Base-by-base conservation (phyloP, 345 rosid species). In the Aegle marmelos region DNA sequence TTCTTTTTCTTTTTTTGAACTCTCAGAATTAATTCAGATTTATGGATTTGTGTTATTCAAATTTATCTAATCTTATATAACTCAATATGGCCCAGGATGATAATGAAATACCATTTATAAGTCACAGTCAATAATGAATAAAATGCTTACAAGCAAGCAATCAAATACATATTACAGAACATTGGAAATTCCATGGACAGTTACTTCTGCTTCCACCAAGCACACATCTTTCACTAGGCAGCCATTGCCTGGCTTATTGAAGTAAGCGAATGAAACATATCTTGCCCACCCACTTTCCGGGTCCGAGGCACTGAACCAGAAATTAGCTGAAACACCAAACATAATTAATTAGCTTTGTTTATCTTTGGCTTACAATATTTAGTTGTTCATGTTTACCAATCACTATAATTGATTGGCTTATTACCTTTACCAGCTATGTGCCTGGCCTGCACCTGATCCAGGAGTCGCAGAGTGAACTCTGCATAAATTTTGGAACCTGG, bases 161-260 rank as follows among this genome's bases (percentile, higher is more conserved):
- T 19, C 57, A 53, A 5, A 53, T 53, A 53, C 31, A 31, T 31
- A 9, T 70, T 76, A 79, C 37, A 81, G 25, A 16, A 81, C 57
- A 72, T 19, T 37, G 22, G 78, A 79, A 59, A 80, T 63, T 61
- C 86, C 89, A 13, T 67, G 82, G 41, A 86, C 69, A 0, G 71
- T 80, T 45, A 87, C 85, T 70, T 83, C 87, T 28, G 86, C 88
- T 54, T 85, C 85, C 63, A 87, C 85, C 16, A 73, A 0, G 78
- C 88, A 82, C 4, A 24, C 60, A 67, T 83, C 88, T 48, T 73
- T 72, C 70, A 74, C 73, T 45, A 83, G 75, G 41, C 64, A 78
- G 30, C 86, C 83, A 25, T 31, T 7, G 27, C 68, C 48, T 0
- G 79, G 39, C 2, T 22, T n/a, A 37, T 75, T 6, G 39, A 89